These are phyloP conservation scores for Elaeis oleifera DNA, from an alignment of 202 grass and related monocot genomes.

Conservation along the genomic window DNA sequence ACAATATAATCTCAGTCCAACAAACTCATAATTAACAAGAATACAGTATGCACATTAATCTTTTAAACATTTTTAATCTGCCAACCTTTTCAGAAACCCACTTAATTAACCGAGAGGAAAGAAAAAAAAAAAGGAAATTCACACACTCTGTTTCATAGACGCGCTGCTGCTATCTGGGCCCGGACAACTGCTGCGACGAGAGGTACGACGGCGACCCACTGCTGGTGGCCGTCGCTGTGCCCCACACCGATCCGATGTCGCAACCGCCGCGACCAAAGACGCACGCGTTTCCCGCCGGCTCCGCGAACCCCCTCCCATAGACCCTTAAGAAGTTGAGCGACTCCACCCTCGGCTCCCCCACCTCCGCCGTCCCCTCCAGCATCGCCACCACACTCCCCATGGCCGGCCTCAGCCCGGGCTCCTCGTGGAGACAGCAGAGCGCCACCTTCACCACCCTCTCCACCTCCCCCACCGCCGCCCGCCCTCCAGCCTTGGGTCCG, in stretches of 20 bases:
- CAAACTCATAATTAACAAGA: too few relatives aligned
- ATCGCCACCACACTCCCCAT: constrained; percentile 52
- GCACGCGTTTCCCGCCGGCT: background rate
- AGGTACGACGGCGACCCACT: constrained; percentile 15
- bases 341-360: constrained; percentile 36
- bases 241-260: background rate
- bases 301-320: constrained; percentile 42
- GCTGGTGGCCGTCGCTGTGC: constrained; percentile 13
- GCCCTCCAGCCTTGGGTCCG: constrained; percentile 48
- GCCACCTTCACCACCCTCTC: constrained; percentile 43
- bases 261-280: background rate
- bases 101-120: too few relatives aligned
- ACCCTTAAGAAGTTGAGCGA: constrained; percentile 70
- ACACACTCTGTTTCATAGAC: too few relatives aligned
- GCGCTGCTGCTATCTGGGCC: constrained; percentile 26
- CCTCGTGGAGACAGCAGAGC: constrained; percentile 76
- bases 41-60: too few relatives aligned
- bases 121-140: too few relatives aligned
- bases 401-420: constrained; percentile 62
- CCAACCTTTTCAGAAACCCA: too few relatives aligned
- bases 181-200: constrained; percentile 30
- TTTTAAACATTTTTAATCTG: too few relatives aligned
- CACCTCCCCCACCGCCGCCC: constrained; percentile 46
- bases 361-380: constrained; percentile 47
- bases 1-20: too few relatives aligned